Evolutionary conservation across 2,329 filamentous ascomycete species (phyloP), one percentile per base, ranked within the genome.

Genomic region (Penicillium palitans): DNA sequence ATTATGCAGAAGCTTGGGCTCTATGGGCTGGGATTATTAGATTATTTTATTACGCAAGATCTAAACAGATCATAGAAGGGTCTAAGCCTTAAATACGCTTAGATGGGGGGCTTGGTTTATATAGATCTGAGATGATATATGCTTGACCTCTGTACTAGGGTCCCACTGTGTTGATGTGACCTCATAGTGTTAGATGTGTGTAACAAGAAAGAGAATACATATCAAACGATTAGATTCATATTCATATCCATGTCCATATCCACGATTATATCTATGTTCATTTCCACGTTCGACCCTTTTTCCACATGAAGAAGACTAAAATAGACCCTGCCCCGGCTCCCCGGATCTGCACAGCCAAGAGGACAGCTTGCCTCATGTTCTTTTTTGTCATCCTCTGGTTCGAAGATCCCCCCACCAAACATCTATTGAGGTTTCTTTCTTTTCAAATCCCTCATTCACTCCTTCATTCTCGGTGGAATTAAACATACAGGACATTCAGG

Each of bases 361-460:
- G 56, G 56, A 45, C 56, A 58, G 56, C 52, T 58, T 58, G 56
- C 61, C 53, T 54, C 57, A 55, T 47, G 24, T 27, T 42, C 41
- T 52, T 42, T 42, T 57, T 57, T 52, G 48, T 57, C 54, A 52
- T 57, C 54, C 29, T 25, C 4, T 24, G 33, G 47, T 49, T 55
- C 21, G 15, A 21, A 48, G 37, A 51, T 51, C 53, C 45, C 53
- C 53, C 45, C 53, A 55, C 37, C 24, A 46, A 33, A 53, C 15
- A 37, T 56, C 42, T 45, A 54, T n/a, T 48, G 55, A 57, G 35
- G 39, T 35, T 57, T 33, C 48, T 44, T 49, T 52, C 50, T 44
- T 57, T 51, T 33, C 33, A 47, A n/a, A 33, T 54, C 52, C 55
- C 51, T 60, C 57, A 65, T 66, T 51, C 61, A 62, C 46, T 61